A percentile compares a stretch with the other conserved stretches of the same genome.
Conservation (phyloP, 2,329 filamentous ascomycete species). For the Colletotrichum lupini region DNA sequence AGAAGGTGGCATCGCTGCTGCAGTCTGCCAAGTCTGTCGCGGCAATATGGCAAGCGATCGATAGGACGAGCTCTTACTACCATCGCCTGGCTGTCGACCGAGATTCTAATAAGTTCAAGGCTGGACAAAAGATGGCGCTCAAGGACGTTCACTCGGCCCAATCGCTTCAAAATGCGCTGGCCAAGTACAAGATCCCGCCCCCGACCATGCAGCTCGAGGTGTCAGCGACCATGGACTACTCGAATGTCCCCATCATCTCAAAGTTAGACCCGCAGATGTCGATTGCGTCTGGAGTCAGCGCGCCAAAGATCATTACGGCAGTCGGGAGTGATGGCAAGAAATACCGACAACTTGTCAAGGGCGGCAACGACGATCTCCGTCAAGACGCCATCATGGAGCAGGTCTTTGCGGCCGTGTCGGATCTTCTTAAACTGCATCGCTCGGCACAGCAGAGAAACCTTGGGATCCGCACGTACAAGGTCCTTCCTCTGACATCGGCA, state of each 20-base stretch:
- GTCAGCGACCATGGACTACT: conserved; percentile 79
- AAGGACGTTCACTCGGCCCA: conserved; percentile 73
- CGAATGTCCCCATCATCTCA: conserved; percentile 76
- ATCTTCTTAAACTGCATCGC: conserved; percentile 86
- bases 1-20: conserved; percentile 72
- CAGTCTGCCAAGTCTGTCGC: conserved; percentile 60
- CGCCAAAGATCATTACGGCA: conserved; percentile 91
- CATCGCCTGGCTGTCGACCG: conserved; percentile 73
- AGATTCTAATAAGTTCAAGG: conserved; percentile 74
- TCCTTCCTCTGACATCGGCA: conserved; percentile 85
- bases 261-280: conserved; percentile 80
- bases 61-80: conserved; percentile 77
- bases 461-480: conserved; percentile 96
- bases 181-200: conserved; percentile 80
- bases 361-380: conserved; percentile 93
- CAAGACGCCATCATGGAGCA: conserved; percentile 99
- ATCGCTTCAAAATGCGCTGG: conserved; percentile 71
- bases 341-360: conserved; percentile 95
- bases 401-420: conserved; percentile 95
- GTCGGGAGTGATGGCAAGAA: conserved; percentile 79
- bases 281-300: conserved; percentile 90
- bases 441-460: conserved; percentile 88
- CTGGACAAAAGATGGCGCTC: conserved; percentile 71
- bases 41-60: conserved; percentile 76
- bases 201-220: conserved; percentile 89